Base-by-base conservation (phyloP, 2,329 filamentous ascomycete genomes). In the Fusarium piperis region DNA sequence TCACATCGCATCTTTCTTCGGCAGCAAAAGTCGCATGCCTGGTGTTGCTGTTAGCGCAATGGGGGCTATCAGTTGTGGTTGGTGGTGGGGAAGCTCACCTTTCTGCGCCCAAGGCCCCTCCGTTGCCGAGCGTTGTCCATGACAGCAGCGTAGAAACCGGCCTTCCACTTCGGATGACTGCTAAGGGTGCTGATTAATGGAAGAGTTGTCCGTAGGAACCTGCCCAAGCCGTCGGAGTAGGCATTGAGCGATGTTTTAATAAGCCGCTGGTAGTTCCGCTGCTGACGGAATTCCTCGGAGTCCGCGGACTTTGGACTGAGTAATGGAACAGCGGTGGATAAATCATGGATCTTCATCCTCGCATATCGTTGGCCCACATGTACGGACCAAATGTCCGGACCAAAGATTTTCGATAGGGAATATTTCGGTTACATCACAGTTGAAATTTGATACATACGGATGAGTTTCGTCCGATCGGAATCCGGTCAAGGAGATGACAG, bases 1-100 rank as follows among this genome's bases (percentile, higher is more conserved):
- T 69, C 65, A 13, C 67, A 69, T 26, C 51, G 48, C 16, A 63
- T 64, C 59, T 68, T 68, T 9, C 38, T 59, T 0, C 38, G 53
- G 11, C 51, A 62, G 7, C 66, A 68, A 11, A 44, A 59, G 1
- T 68, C 64, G 18, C 67, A 69, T 6, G n/a, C 57, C 64, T 69
- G 0, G n/a, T 4, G 7, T 41, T 2, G 2, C 13, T 32, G 16
- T 66, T 6, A 66, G 39, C 3, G 26, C 4, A 30, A 3, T 12
- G 33, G n/a, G n/a, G 33, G 9, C 26, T 0, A 3, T 26, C 10
- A 16, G 16, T 11, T 6, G 18, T 15, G 23, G 11, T 7, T 6
- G 2, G 28, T 6, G 2, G 28, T 18, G 9, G 20, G n/a, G 18
- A 38, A 32, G n/a, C 15, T 26, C n/a, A 32, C 64, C 59, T 66